Evolutionary conservation across 176 grass and related monocot genomes (phyloP).

Genomic region (Oropetium thomaeum): DNA sequence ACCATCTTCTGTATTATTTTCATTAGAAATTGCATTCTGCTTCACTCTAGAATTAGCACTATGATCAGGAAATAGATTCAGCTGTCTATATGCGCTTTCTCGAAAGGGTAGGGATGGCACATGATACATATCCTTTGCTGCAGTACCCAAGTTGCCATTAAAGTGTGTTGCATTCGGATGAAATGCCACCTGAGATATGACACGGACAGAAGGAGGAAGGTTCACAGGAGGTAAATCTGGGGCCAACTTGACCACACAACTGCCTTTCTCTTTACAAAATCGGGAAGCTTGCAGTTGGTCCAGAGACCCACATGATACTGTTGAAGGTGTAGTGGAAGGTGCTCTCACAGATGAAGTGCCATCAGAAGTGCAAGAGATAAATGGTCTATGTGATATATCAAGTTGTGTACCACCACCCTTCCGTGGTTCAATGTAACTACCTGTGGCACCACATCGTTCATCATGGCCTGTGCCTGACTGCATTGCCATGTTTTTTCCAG

Average conservation of each 20-base stretch:
- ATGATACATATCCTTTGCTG: slow-evolving; percentile 31
- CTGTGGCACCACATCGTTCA: slow-evolving; percentile 41
- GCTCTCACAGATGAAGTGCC: slow-evolving; percentile 20
- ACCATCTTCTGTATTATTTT: slow-evolving; percentile 33
- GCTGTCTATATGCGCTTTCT: slow-evolving; percentile 44
- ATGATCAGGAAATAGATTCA: slow-evolving; percentile 49
- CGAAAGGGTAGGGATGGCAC: slow-evolving; percentile 29
- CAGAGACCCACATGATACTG: slow-evolving; percentile 21
- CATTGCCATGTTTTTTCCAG: slow-evolving; percentile 22
- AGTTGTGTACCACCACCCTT: slow-evolving; percentile 31
- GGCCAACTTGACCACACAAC: slow-evolving; percentile 79
- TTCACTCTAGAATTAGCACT: slow-evolving; percentile 39
- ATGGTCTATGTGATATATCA: slow-evolving; percentile 37
- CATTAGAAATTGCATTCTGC: slow-evolving; percentile 31
- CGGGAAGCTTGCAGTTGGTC: slow-evolving; percentile 36
- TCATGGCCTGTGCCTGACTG: slow-evolving; percentile 20
- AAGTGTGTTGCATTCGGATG: slow-evolving; percentile 39
- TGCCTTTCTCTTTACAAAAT: slow-evolving; percentile 54
- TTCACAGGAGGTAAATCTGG: slow-evolving; percentile 94
- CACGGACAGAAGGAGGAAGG: slow-evolving; percentile 70
- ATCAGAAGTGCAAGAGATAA: slow-evolving; percentile 39
- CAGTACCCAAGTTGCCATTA: slow-evolving; percentile 43
- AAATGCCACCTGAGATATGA: slow-evolving; percentile 66
- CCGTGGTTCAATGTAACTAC: slow-evolving; percentile 33
- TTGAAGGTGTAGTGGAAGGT: slow-evolving; percentile 22